Conservation (phyloP, 2,329 filamentous ascomycete genomes). For the Penicillium sp. region DNA sequence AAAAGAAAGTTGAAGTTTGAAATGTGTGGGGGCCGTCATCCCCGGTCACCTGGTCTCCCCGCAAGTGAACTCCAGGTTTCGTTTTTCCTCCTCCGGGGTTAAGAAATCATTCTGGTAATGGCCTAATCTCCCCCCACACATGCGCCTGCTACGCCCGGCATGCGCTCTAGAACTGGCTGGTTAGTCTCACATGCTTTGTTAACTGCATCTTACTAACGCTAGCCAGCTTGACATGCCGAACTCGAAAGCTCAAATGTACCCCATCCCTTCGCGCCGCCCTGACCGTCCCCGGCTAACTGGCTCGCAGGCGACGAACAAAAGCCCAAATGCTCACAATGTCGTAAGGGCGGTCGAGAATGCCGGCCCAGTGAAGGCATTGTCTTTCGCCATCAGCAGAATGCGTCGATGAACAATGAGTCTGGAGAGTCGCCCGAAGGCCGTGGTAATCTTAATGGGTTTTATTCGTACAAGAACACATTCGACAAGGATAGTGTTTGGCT, state of each 20-base stretch:
- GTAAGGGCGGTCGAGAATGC: conserved; percentile 62
- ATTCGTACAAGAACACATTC: conserved; percentile 68
- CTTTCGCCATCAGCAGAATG: conserved; percentile 70
- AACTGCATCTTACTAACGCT: background rate
- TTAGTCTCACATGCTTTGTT: conserved; percentile 24
- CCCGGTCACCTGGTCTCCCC: conserved; percentile 6
- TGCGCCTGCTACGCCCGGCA: conserved; percentile 30
- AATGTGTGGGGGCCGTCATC: conserved; percentile 1
- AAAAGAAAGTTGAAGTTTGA: background rate
- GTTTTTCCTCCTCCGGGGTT: conserved; percentile 4
- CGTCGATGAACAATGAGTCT: conserved; percentile 61
- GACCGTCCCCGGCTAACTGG: conserved; percentile 2
- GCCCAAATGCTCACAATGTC: conserved; percentile 62
- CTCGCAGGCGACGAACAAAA: conserved; percentile 56
- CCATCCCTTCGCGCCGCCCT: conserved; percentile 3
- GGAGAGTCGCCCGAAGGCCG: conserved; percentile 40
- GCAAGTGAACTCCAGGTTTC: conserved; percentile 5
- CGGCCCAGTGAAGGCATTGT: conserved; percentile 63
- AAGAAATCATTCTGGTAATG: background rate
- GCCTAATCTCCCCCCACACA: background rate
- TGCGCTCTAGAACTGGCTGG: conserved; percentile 48
- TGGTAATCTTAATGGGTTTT: conserved; percentile 60
- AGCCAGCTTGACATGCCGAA: conserved; percentile 56
- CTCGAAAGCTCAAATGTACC: conserved; percentile 63
- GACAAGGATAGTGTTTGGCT: conserved; percentile 62